Percentiles rank a stretch among this genome's conserved stretches.
Evolutionary conservation across 345 rosid species (phyloP).

Genomic region (Arabidopsis suecica): DNA sequence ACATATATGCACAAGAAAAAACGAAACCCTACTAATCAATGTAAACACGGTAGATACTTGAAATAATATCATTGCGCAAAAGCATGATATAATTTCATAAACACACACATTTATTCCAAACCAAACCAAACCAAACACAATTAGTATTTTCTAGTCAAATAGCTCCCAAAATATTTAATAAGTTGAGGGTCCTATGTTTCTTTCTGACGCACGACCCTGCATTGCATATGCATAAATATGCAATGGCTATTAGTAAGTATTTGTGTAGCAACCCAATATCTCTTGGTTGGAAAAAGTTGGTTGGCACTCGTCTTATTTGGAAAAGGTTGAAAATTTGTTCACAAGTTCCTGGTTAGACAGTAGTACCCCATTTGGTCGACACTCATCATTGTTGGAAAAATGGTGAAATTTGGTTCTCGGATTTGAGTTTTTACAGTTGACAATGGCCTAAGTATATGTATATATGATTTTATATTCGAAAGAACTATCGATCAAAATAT

Average conservation of each 20-base stretch:
- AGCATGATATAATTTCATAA: background rate
- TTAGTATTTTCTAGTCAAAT: background rate
- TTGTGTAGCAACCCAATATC: conserved; percentile 33
- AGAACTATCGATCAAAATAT: background rate
- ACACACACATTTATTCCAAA: background rate
- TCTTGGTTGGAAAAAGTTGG: conserved; percentile 39
- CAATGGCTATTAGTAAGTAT: conserved; percentile 7
- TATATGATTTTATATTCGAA: background rate
- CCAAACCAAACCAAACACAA: too few relatives aligned
- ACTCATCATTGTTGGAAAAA: conserved; percentile 3
- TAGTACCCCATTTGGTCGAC: conserved; percentile 29
- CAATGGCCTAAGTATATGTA: conserved; percentile 4
- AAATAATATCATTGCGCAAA: background rate
- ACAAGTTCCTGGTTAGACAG: conserved; percentile 29
- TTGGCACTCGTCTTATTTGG: conserved; percentile 40
- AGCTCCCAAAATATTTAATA: conserved; percentile 18
- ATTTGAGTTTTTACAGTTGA: conserved; percentile 11
- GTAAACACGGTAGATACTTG: background rate
- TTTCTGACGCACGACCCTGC: conserved; percentile 34
- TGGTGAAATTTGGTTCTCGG: background rate
- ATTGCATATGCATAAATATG: background rate
- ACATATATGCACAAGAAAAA: background rate
- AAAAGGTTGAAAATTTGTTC: conserved; percentile 38
- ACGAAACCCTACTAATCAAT: background rate
- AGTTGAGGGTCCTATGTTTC: conserved; percentile 26